phyloP scores from a whole-genome alignment of 441 rosid species.

The Sinapis alba region DNA sequence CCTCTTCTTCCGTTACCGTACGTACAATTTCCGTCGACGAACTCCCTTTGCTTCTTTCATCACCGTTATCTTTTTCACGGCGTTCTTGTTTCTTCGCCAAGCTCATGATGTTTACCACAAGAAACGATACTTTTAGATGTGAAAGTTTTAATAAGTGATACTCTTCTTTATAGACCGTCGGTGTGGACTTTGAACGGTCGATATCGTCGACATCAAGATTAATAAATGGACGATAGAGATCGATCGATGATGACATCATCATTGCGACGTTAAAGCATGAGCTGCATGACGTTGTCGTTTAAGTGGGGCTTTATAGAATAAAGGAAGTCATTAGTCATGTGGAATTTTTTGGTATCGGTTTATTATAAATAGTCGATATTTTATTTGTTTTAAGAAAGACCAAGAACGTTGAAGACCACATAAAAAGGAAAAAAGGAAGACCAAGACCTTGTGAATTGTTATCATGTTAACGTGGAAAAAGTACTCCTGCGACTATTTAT shows the following conservation, averaged over 20 bases:
- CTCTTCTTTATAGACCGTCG: conserved; percentile 30
- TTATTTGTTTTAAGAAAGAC: conserved; percentile 18
- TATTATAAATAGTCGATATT: not conserved
- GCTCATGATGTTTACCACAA: conserved; percentile 32
- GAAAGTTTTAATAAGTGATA: not conserved
- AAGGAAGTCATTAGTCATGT: conserved; percentile 33
- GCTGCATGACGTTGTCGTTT: conserved; percentile 21
- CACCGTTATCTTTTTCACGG: conserved; percentile 8
- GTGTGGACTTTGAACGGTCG: conserved; percentile 13
- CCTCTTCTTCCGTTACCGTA: conserved; percentile 46
- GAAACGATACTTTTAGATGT: not conserved
- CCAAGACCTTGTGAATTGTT: conserved; percentile 8
- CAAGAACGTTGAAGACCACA: conserved; percentile 6
- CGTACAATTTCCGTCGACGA: conserved; percentile 6
- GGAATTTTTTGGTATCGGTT: conserved; percentile 1
- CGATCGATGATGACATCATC: conserved; percentile 22
- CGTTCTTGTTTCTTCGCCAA: conserved; percentile 23
- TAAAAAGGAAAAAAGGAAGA: not conserved
- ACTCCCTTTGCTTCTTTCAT: conserved; percentile 3
- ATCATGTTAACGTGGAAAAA: conserved; percentile 5
- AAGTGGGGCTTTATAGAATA: conserved; percentile 19
- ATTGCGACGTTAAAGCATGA: not conserved
- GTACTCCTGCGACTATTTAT: not conserved
- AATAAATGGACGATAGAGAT: conserved; percentile 31
- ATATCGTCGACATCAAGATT: conserved; percentile 5